phyloP scores from a whole-genome alignment of 169 alveolate genomes.

The Cryptosporidium viatorum region DNA sequence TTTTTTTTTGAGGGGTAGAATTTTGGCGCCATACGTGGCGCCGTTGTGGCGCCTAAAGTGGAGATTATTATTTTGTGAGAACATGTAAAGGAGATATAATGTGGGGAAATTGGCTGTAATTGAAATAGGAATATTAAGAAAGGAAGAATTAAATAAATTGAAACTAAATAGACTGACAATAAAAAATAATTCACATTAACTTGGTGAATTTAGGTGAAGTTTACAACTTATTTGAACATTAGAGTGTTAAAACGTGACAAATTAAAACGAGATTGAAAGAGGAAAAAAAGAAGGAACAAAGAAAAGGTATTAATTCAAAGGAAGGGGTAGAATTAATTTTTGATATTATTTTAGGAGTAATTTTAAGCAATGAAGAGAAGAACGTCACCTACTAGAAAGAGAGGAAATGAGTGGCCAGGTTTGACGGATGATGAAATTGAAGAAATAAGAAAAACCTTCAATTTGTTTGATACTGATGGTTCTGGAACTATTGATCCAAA shows the following conservation, averaged over 20 bases:
- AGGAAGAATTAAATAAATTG: background rate
- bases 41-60: constrained; percentile 12
- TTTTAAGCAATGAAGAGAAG: constrained; percentile 47
- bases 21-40: constrained; percentile 5
- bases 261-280: background rate
- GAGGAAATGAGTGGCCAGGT: constrained; percentile 89
- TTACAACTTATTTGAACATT: background rate
- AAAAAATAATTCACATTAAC: background rate
- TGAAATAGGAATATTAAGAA: background rate
- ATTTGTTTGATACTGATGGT: constrained; percentile 99
- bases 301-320: background rate
- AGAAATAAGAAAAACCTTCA: constrained; percentile 98
- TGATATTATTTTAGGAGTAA: background rate
- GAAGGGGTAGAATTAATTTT: background rate
- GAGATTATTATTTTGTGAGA: background rate
- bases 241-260: no score
- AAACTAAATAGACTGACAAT: background rate
- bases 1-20: constrained; percentile 36
- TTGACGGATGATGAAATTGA: constrained; percentile 97
- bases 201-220: background rate
- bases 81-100: constrained; percentile 5
- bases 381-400: constrained; percentile 72
- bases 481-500: constrained; percentile 97
- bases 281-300: no score
- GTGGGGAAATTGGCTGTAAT: background rate